Evolutionary conservation across 192 early-diverging fungal genomes (phyloP), one percentile per base, ranked within the genome.

Genomic region (Rhizophagus prolifer): DNA sequence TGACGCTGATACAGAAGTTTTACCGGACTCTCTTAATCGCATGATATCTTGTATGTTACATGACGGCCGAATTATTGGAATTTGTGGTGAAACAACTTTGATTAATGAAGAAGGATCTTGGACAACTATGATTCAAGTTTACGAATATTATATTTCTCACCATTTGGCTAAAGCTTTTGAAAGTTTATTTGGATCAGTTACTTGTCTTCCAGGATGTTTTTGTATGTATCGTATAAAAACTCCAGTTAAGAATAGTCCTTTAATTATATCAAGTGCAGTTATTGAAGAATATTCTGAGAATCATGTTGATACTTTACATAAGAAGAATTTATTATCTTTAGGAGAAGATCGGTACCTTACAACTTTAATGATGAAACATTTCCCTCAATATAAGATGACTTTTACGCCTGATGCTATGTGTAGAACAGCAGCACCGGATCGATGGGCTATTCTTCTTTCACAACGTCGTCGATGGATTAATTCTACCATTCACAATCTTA

Each of bases 401-500:
- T 99, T 98, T 72, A 95, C 93, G 14, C 87, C 93, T 8, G 92
- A 97, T 80, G 98, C 98, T 62, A 89, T 88, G 75, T 96, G 95
- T 84, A 87, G 82, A 79, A 99, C 98, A 13, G 90, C 93, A 10
- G 96, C 93, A 2, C 98, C 98, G 4, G 95, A 97, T 79, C 86
- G 90, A 64, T 98, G 95, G 93, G 83, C 85, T 1, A 87, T 99
- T 9, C 83, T 99, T 61, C 81, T 97, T 13, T 98, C 97, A 10
- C 97, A 99, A 85, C 88, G 97, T 31, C 93, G 97, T 79, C 92
- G 97, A 26, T 98, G 97, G 97, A 98, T 98, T 84, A 98, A 98
- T 85, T 97, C 96, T 13, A 98, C 97, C 1, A 92, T 98, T 31
- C 97, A 98, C 84, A 98, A 98, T 79, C 81, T 97, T 77, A 84